These are phyloP conservation scores for Diplodia seriata DNA, from an alignment of 2,329 filamentous ascomycete genomes.

Conservation along the genomic window DNA sequence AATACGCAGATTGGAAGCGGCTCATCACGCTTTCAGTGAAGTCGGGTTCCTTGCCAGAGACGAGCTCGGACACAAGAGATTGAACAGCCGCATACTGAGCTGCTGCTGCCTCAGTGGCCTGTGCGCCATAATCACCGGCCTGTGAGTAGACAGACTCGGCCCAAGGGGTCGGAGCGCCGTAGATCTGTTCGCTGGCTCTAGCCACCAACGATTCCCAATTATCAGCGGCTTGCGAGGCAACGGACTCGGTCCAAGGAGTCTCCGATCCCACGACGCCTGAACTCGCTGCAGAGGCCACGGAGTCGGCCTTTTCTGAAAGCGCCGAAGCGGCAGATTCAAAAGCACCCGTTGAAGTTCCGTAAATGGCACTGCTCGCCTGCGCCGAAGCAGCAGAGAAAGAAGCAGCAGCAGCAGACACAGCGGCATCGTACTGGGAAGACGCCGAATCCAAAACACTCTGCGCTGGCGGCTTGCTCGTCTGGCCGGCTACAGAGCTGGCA, in stretches of 20 bases:
- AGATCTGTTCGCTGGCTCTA: conserved; percentile 72
- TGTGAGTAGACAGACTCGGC: conserved; percentile 56
- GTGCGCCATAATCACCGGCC: conserved; percentile 65
- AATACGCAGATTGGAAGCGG: conserved; percentile 74
- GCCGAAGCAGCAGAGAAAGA: conserved; percentile 49
- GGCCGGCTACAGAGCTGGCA: conserved; percentile 48
- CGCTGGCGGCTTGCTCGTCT: conserved; percentile 46
- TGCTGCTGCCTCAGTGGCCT: conserved; percentile 66
- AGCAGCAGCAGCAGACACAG: conserved; percentile 53
- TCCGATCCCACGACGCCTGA: conserved; percentile 36
- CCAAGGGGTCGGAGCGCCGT: conserved; percentile 67
- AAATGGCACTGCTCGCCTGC: conserved; percentile 53
- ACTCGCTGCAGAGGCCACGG: conserved; percentile 30
- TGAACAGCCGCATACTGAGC: conserved; percentile 74
- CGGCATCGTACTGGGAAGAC: conserved; percentile 53
- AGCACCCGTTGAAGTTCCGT: conserved; percentile 51
- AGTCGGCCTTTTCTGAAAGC: conserved; percentile 60
- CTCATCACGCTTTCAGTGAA: conserved; percentile 82
- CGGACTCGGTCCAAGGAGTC: conserved; percentile 34
- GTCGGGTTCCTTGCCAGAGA: conserved; percentile 77
- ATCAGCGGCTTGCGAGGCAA: conserved; percentile 60
- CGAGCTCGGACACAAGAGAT: conserved; percentile 75
- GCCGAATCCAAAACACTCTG: conserved; percentile 52
- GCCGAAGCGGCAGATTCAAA: conserved; percentile 50
- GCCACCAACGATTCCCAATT: conserved; percentile 70